Evolutionary conservation across 2,329 filamentous ascomycete genomes (phyloP), one percentile per base, ranked within the genome.

Genomic region (Cryphonectria japonica): DNA sequence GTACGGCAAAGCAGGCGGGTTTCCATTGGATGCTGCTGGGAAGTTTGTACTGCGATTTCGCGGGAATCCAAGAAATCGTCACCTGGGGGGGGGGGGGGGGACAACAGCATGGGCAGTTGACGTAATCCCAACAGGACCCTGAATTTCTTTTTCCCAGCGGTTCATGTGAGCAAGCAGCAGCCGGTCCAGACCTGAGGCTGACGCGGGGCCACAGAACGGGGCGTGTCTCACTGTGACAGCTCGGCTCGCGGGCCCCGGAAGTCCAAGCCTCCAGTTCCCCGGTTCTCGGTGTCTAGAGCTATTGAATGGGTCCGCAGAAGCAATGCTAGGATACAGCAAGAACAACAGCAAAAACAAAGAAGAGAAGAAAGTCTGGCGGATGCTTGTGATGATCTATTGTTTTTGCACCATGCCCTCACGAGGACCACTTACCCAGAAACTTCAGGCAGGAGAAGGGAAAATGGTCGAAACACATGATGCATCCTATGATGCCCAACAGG

Each of bases 121-220:
- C 22, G 34, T 50, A 50, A 50, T 34, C 22, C 22, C 22, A 11
- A 46, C 4, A 64, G 67, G 62, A 69, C 70, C 67, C 67, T 71
- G 62, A 43, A 43, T 57, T 66, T 46, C 6, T 19, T 13, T 46
- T 46, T 46, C 29, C 39, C 59, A 62, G 43, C n/a, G n/a, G 69
- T 63, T 52, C 67, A 69, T 66, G 67, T 69, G 70, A 71, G 54
- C 70, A 71, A 69, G 66, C 46, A 66, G 52, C 22, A 69, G 68
- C 52, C 39, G 67, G 46, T 69, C 70, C 63, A 71, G 70, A 46
- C 54, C 54, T 37, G 60, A 32, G 69, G 67, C 66, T 66, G 69
- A 66, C 64, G 63, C 61, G 43, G 62, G 39, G 26, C 3, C 19
- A 50, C 34, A 22, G 46, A 46, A 68, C 29, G 37, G 41, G 61